phyloP scores from a whole-genome alignment of 2,329 filamentous ascomycete species.

The Cercospora citrullina region DNA sequence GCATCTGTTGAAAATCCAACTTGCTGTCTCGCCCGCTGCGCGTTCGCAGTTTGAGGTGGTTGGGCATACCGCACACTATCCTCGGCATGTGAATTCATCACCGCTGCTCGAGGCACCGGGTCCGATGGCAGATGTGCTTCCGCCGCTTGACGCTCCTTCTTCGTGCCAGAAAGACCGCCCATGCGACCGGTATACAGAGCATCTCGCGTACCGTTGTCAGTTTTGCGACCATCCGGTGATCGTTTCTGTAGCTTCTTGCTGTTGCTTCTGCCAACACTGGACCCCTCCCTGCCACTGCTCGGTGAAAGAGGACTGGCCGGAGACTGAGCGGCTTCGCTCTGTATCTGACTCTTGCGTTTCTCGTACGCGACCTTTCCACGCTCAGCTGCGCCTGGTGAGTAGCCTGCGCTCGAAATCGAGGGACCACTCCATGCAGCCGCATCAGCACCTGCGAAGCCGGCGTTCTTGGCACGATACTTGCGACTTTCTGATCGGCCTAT shows the following conservation, averaged over 20 bases:
- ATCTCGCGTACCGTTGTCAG: conserved; percentile 29
- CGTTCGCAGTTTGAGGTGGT: conserved; percentile 41
- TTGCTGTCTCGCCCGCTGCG: conserved; percentile 41
- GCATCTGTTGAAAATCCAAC: conserved; percentile 43
- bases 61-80: conserved; percentile 37
- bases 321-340: conserved; percentile 19
- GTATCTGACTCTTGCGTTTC: conserved; percentile 30
- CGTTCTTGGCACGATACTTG: conserved; percentile 37
- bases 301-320: conserved; percentile 28
- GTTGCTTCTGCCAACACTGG: conserved; percentile 35
- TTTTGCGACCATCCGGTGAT: conserved; percentile 10
- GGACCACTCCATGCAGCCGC: conserved; percentile 27
- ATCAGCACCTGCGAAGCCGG: conserved; percentile 37
- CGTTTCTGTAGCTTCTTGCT: conserved; percentile 39
- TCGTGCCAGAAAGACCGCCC: conserved; percentile 35
- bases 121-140: conserved; percentile 40
- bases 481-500: conserved; percentile 25
- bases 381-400: conserved; percentile 23
- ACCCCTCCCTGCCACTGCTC: conserved; percentile 14
- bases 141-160: conserved; percentile 35
- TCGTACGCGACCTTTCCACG: conserved; percentile 38
- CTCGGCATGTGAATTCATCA: conserved; percentile 14
- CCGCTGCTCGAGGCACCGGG: conserved; percentile 37
- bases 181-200: conserved; percentile 43
- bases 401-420: conserved; percentile 17